A percentile compares a stretch with the other conserved stretches of the same genome.
Conservation (phyloP, 441 rosid genomes). For the Gossypium lobatum region DNA sequence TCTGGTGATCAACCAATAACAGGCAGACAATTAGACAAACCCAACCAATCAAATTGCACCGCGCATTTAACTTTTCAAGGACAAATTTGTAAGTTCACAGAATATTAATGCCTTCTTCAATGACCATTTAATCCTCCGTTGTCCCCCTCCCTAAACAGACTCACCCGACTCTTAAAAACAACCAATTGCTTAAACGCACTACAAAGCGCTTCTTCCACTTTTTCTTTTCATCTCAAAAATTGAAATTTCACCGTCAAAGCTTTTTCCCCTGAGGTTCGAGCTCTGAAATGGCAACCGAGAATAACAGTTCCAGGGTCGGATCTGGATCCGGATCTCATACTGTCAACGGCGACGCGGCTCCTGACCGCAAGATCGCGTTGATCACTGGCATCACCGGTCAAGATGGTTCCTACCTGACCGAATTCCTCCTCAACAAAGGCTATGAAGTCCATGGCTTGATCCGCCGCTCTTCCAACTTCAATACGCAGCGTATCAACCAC, state of each 20-base stretch:
- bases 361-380: conserved; percentile 26
- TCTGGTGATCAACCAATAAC: not conserved
- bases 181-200: not conserved
- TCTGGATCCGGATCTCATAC: conserved; percentile 1
- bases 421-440: conserved; percentile 67
- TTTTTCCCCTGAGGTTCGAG: not conserved
- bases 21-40: not conserved
- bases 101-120: not conserved
- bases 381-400: conserved; percentile 91
- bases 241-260: not conserved
- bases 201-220: not conserved
- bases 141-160: not conserved
- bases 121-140: not conserved
- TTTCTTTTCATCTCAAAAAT: not conserved
- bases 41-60: conserved; percentile 8
- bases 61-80: not conserved
- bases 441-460: conserved; percentile 80
- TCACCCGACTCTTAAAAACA: not conserved
- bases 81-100: not conserved
- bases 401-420: conserved; percentile 84
- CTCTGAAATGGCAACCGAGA: conserved; percentile 4
- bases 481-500: conserved; percentile 84
- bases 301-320: not conserved
- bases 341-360: not conserved
- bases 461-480: conserved; percentile 84